Evolutionary conservation across 2,329 filamentous ascomycete genomes (phyloP).

Genomic region (Coniochaeta ligniaria): DNA sequence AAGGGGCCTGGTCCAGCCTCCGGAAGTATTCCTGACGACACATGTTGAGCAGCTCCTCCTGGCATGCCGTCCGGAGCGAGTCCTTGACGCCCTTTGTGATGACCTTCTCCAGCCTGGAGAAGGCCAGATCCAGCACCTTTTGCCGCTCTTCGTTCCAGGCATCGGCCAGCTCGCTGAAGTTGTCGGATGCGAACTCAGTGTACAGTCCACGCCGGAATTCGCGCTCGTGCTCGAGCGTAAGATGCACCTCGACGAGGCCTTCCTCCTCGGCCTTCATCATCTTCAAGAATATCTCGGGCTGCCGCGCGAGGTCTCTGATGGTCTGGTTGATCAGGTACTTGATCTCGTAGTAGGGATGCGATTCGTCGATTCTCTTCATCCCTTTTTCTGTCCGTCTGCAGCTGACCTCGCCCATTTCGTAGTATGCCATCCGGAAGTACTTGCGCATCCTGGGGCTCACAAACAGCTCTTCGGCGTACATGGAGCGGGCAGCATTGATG

Average conservation of each 20-base stretch:
- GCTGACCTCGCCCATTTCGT: conserved; percentile 76
- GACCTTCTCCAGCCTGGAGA: conserved; percentile 73
- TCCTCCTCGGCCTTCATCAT: conserved; percentile 98
- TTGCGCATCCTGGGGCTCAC: conserved; percentile 85
- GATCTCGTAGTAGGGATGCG: conserved; percentile 95
- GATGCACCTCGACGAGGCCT: conserved; percentile 77
- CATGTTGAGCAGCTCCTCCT: conserved; percentile 81
- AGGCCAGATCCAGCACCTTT: conserved; percentile 75
- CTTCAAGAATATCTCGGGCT: conserved; percentile 86
- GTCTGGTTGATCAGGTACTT: conserved; percentile 92
- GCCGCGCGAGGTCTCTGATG: conserved; percentile 69
- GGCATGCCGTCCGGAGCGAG: conserved; percentile 85
- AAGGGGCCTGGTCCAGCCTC: conserved; percentile 90
- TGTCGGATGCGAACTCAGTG: conserved; percentile 84
- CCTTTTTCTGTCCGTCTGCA: conserved; percentile 92
- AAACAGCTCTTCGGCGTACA: conserved; percentile 87
- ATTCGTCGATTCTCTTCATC: conserved; percentile 84
- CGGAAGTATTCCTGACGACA: conserved; percentile 85
- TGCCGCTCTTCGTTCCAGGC: conserved; percentile 87
- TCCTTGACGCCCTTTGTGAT: conserved; percentile 94
- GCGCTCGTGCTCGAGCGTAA: conserved; percentile 68
- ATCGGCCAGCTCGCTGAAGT: conserved; percentile 89
- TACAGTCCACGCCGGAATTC: conserved; percentile 72
- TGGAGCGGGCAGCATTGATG: conserved; percentile 70
- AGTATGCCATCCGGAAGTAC: conserved; percentile 76